Evolutionary conservation across 1,139 yeast genomes (phyloP).

Genomic region (Groenewaldozyma auringiensis): DNA sequence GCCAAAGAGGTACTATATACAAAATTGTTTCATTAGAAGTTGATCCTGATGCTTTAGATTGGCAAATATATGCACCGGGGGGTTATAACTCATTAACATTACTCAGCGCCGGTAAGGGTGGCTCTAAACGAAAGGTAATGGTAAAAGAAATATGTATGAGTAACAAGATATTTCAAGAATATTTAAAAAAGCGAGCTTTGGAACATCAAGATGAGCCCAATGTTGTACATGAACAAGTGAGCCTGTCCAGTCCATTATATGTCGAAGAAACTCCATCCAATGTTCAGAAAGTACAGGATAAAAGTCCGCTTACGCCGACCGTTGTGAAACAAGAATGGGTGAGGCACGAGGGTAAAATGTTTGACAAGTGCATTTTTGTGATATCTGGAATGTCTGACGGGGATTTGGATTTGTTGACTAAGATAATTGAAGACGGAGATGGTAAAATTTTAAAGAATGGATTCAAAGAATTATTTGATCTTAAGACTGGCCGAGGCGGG

Average conservation of each 20-base stretch:
- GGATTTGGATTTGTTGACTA: conserved; percentile 33
- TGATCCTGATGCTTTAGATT: background rate
- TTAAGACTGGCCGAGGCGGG: conserved; percentile 3
- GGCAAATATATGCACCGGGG: background rate
- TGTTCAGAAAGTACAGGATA: background rate
- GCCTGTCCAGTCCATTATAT: background rate
- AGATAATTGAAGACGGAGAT: conserved; percentile 41
- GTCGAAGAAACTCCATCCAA: background rate
- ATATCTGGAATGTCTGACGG: conserved; percentile 35
- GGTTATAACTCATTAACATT: conserved; percentile 12
- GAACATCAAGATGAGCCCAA: conserved; percentile 8
- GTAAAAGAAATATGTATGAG: conserved; percentile 17
- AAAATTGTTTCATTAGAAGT: conserved; percentile 1
- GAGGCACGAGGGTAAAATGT: conserved; percentile 22
- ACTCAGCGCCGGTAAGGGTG: conserved; percentile 2
- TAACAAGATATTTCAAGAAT: conserved; percentile 15
- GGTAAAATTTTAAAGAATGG: conserved; percentile 48
- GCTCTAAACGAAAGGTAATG: conserved; percentile 11
- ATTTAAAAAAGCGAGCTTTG: conserved; percentile 7
- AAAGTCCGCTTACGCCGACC: background rate
- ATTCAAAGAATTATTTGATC: conserved; percentile 31
- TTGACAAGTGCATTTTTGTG: conserved; percentile 38
- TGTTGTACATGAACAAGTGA: background rate
- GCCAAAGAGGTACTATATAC: background rate
- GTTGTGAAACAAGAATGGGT: background rate